Conservation (phyloP, 352 stramenopile species). For the Plasmopara muralis region DNA sequence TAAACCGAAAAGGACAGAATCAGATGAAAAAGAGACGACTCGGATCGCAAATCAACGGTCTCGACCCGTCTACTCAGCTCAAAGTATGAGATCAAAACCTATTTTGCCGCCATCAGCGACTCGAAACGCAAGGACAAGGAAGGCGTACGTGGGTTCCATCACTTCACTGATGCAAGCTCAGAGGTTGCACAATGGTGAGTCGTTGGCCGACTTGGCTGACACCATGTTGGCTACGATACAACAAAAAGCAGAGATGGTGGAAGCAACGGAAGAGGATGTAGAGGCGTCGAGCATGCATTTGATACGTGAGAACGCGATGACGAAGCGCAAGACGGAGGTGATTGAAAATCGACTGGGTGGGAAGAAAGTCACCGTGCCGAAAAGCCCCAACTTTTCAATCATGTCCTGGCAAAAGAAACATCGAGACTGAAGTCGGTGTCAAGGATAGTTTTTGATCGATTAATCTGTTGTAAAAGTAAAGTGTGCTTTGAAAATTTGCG, state of each 20-base stretch:
- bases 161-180: constrained; percentile 64
- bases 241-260: not conserved
- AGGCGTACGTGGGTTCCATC: constrained; percentile 51
- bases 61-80: constrained; percentile 19
- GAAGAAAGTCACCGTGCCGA: constrained; percentile 65
- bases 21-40: not conserved
- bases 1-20: constrained; percentile 3
- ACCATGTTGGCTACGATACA: constrained; percentile 36
- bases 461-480: too few species aligned
- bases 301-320: not conserved
- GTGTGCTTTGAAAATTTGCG: too few species aligned
- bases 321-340: constrained; percentile 20
- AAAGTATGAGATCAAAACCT: constrained; percentile 9
- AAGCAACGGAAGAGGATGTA: constrained; percentile 13
- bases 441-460: too few species aligned
- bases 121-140: constrained; percentile 7
- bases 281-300: constrained; percentile 8
- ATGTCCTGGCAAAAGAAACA: constrained; percentile 83
- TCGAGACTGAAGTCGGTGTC: too few species aligned
- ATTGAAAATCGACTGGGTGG: constrained; percentile 10
- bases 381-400: constrained; percentile 78
- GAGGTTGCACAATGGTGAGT: constrained; percentile 35
- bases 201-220: constrained; percentile 44
- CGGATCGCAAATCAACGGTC: constrained; percentile 3
- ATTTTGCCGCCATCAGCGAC: constrained; percentile 5